Percentiles rank a stretch among this genome's conserved stretches.
phyloP scores from a whole-genome alignment of 2,329 filamentous ascomycete species.

The Diaporthe australafricana region DNA sequence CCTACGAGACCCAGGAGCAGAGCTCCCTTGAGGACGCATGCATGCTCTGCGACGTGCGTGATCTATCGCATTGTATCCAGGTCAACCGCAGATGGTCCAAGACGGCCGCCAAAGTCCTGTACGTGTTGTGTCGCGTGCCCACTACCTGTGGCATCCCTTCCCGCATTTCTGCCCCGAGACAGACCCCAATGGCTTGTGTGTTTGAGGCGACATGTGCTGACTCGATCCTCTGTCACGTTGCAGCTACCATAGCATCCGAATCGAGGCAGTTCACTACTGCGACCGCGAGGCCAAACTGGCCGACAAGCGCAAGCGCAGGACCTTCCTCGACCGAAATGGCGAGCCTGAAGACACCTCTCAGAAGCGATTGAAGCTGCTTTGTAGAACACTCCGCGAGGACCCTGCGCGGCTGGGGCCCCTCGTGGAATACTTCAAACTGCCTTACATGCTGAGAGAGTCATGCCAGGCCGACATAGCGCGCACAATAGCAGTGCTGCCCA shows the following conservation, averaged over 20 bases:
- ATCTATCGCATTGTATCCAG: constrained; percentile 82
- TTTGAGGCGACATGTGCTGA: neutral
- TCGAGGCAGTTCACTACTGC: constrained; percentile 96
- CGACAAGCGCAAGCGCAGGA: constrained; percentile 80
- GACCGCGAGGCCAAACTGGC: constrained; percentile 84
- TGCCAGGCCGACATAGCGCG: constrained; percentile 86
- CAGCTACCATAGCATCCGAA: constrained; percentile 90
- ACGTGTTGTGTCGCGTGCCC: constrained; percentile 51
- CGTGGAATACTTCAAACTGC: constrained; percentile 86
- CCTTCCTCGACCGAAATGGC: constrained; percentile 80
- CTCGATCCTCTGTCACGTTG: constrained; percentile 2
- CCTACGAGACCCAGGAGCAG: constrained; percentile 85
- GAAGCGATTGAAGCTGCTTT: constrained; percentile 80
- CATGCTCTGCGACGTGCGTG: constrained; percentile 93
- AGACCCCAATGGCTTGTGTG: constrained; percentile 7
- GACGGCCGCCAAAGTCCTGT: constrained; percentile 68
- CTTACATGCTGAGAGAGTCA: constrained; percentile 94
- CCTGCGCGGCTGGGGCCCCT: constrained; percentile 73
- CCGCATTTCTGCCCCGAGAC: neutral
- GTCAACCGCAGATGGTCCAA: constrained; percentile 79
- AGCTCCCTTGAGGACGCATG: constrained; percentile 83
- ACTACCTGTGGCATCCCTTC: neutral
- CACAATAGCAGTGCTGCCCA: constrained; percentile 85
- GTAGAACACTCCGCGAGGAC: constrained; percentile 84
- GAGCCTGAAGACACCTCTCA: constrained; percentile 84